A percentile compares a stretch with the other conserved stretches of the same genome.
Evolutionary conservation across 1,139 yeast genomes (phyloP).

Genomic region (Suhomyces coccinellae): DNA sequence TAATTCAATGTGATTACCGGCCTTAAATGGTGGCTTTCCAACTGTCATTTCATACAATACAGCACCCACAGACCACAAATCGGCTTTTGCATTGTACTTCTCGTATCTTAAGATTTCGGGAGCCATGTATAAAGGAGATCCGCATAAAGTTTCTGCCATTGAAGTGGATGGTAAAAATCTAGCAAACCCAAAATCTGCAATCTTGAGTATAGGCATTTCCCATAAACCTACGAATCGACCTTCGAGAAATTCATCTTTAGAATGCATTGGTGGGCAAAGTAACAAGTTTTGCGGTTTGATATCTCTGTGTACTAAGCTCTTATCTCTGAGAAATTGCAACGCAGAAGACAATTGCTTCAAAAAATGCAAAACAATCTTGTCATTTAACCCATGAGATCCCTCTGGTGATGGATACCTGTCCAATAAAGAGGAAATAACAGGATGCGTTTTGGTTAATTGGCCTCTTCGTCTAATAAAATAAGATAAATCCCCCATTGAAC

Average conservation of each 20-base stretch:
- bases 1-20: conserved; percentile 87
- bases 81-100: conserved; percentile 95
- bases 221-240: conserved; percentile 72
- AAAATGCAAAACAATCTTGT: conserved; percentile 77
- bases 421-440: conserved; percentile 72
- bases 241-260: conserved; percentile 57
- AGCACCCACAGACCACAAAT: conserved; percentile 97
- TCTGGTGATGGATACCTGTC: conserved; percentile 82
- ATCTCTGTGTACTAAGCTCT: conserved; percentile 88
- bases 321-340: conserved; percentile 72
- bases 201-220: conserved; percentile 85
- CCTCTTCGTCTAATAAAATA: conserved; percentile 77
- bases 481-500: conserved; percentile 91
- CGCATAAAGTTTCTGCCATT: conserved; percentile 95
- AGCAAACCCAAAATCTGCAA: conserved; percentile 98
- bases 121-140: conserved; percentile 97
- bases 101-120: conserved; percentile 94
- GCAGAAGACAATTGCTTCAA: conserved; percentile 86
- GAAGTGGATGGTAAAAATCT: conserved; percentile 89
- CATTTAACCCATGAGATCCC: conserved; percentile 75
- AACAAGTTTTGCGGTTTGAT: conserved; percentile 91
- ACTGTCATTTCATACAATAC: conserved; percentile 93
- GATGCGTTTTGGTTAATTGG: conserved; percentile 73
- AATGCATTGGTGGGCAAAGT: conserved; percentile 70
- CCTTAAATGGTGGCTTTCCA: conserved; percentile 93